Conservation (phyloP, 1,284 basidiomycete genomes). For the Puccinia polysora region DNA sequence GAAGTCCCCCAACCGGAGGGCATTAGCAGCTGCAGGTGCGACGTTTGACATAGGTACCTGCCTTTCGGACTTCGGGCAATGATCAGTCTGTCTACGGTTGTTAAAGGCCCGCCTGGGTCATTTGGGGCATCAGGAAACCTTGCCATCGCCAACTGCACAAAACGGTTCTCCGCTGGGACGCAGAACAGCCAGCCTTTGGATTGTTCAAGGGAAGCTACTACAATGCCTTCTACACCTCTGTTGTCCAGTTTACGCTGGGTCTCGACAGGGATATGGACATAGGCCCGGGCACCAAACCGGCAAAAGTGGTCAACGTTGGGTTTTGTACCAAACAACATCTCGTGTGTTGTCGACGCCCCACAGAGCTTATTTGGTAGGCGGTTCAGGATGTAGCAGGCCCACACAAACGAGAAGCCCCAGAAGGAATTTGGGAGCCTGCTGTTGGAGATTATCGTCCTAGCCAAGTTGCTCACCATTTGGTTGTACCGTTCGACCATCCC, state of each 20-base stretch:
- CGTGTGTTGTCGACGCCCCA: neutral
- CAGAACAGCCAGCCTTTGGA: slow-evolving; percentile 27
- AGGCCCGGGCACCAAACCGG: slow-evolving; percentile 1
- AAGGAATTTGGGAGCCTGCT: neutral
- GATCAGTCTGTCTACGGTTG: neutral
- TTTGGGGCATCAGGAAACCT: neutral
- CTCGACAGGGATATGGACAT: slow-evolving; percentile 14
- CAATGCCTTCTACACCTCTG: neutral
- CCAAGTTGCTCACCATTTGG: neutral
- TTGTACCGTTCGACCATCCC: slow-evolving; percentile 6
- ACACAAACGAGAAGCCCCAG: slow-evolving; percentile 6
- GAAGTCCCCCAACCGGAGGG: neutral
- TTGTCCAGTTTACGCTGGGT: neutral
- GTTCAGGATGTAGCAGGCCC: slow-evolving; percentile 10
- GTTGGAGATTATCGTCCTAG: neutral
- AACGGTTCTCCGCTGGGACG: neutral
- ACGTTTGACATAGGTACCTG: neutral
- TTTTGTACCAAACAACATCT: neutral
- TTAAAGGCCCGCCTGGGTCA: neutral
- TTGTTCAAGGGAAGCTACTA: neutral
- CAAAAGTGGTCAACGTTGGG: neutral
- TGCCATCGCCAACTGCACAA: neutral
- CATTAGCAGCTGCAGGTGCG: neutral
- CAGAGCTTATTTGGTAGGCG: slow-evolving; percentile 7
- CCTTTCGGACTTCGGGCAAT: neutral